These are phyloP conservation scores for Pythium volutum DNA, from an alignment of 352 stramenopile species.

Conservation along the genomic window DNA sequence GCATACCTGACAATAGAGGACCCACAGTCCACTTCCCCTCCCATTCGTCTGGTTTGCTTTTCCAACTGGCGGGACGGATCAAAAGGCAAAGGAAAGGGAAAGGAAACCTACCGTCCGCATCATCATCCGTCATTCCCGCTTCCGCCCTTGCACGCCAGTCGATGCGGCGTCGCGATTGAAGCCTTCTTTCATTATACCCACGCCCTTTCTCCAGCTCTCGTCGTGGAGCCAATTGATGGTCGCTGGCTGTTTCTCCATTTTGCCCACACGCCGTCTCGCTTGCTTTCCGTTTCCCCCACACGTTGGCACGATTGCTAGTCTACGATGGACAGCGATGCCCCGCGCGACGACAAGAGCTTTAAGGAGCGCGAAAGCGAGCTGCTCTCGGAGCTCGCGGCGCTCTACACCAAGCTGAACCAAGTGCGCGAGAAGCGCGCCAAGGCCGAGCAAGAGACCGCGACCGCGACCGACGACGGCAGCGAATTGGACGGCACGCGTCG, in stretches of 20 bases:
- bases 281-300: neutral
- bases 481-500: constrained; percentile 30
- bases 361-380: constrained; percentile 72
- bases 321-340: constrained; percentile 26
- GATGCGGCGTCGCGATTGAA: neutral
- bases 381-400: constrained; percentile 60
- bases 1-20: neutral
- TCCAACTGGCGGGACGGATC: constrained; percentile 9
- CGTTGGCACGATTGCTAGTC: neutral
- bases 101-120: too few relatives aligned
- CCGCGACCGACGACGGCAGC: constrained; percentile 23
- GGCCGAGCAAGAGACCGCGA: constrained; percentile 51
- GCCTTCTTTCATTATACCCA: too few relatives aligned
- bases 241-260: too few relatives aligned
- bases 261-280: too few relatives aligned
- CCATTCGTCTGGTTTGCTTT: constrained; percentile 11
- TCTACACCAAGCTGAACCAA: constrained; percentile 83
- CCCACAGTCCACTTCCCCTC: neutral
- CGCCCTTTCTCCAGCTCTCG: too few relatives aligned
- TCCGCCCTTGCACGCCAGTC: neutral
- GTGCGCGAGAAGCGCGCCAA: constrained; percentile 77
- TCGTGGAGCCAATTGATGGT: too few relatives aligned
- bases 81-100: neutral
- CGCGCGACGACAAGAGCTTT: constrained; percentile 33
- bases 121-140: neutral